Percentiles rank a stretch among this genome's conserved stretches.
Evolutionary conservation across 2,329 filamentous ascomycete genomes (phyloP).

Genomic region (Paecilomyces dactylethromorphus): DNA sequence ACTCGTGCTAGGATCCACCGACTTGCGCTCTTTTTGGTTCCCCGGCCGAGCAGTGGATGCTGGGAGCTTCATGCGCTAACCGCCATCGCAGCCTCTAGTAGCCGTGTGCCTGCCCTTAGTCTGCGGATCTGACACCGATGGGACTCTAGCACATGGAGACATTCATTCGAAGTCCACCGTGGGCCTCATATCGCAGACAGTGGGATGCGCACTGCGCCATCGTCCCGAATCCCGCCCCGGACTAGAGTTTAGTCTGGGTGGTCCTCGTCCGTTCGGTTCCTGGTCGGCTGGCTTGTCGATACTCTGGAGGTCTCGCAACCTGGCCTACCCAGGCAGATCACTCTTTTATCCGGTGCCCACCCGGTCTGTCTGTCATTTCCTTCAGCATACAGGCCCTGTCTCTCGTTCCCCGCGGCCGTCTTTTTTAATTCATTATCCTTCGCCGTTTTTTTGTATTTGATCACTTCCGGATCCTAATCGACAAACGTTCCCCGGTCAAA

Average conservation of each 20-base stretch:
- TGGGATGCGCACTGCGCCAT: not conserved
- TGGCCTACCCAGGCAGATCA: conserved; percentile 22
- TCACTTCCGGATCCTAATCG: conserved; percentile 20
- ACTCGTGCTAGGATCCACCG: conserved; percentile 18
- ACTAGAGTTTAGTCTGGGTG: conserved; percentile 5
- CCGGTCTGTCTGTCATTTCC: conserved; percentile 10
- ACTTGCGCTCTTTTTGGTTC: conserved; percentile 16
- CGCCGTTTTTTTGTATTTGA: conserved; percentile 20
- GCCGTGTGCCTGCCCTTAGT: not conserved
- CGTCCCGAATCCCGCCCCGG: conserved; percentile 13
- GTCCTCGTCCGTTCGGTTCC: conserved; percentile 6
- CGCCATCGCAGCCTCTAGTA: not conserved
- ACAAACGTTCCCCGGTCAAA: conserved; percentile 6
- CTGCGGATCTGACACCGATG: conserved; percentile 1
- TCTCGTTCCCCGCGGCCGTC: conserved; percentile 26
- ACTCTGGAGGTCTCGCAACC: not conserved
- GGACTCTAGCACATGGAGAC: not conserved
- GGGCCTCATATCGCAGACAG: not conserved
- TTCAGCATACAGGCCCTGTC: conserved; percentile 22
- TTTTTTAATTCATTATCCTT: conserved; percentile 21
- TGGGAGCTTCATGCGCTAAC: not conserved
- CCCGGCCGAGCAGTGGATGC: conserved; percentile 12
- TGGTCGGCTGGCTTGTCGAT: conserved; percentile 3
- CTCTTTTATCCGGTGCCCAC: conserved; percentile 28
- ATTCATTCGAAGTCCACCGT: not conserved